phyloP scores from a whole-genome alignment of 305 asterid species.

The Solanum hybrid region DNA sequence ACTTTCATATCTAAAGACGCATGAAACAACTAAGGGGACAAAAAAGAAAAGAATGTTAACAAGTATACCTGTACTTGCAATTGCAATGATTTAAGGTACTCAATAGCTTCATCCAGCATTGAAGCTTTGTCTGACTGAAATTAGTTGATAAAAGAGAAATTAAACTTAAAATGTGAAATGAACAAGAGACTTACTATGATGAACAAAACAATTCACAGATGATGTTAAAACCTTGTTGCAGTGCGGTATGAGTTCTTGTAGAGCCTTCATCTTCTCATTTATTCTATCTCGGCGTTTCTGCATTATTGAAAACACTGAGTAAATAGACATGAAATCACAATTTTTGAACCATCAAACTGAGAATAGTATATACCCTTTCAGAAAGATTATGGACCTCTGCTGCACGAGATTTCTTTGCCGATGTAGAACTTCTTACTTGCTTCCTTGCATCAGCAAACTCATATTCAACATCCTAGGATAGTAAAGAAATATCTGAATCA shows the following conservation, averaged over 20 bases:
- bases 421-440: conserved; percentile 40
- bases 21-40: too few species aligned
- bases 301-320: conserved; percentile 11
- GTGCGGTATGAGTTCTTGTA: conserved; percentile 83
- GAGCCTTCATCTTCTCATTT: conserved; percentile 72
- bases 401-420: conserved; percentile 75
- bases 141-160: conserved; percentile 5
- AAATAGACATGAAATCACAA: not conserved
- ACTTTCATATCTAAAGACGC: too few species aligned
- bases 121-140: conserved; percentile 82
- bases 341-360: not conserved
- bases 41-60: too few species aligned
- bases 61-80: conserved; percentile 66
- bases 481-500: not conserved
- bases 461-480: conserved; percentile 41
- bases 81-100: conserved; percentile 72
- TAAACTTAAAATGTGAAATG: not conserved
- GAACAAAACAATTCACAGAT: not conserved
- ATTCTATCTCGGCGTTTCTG: conserved; percentile 90
- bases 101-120: conserved; percentile 82
- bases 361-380: conserved; percentile 54
- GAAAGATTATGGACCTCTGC: conserved; percentile 89
- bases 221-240: conserved; percentile 65
- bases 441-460: conserved; percentile 41
- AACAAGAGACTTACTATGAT: not conserved